Evolutionary conservation across 306 rosid genomes (phyloP), one percentile per base, ranked within the genome.

Genomic region (Lagenaria siceraria): DNA sequence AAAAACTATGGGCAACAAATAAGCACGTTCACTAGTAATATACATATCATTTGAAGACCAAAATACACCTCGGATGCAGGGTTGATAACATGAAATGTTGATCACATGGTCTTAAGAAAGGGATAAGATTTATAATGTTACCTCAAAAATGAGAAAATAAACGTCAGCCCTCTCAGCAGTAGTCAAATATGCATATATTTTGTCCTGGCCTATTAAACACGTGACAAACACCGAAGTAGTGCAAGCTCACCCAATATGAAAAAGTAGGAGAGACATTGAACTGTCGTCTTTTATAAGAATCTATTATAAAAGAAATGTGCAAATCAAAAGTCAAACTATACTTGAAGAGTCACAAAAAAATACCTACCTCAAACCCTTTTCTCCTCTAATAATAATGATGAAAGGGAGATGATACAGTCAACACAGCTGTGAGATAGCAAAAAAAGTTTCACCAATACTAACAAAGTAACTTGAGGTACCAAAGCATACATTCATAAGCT

Each of bases 281-380:
- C 81, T 78, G 81, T 79, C 78, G 81, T 79, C 78, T 72, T 75
- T 85, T 82, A 85, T 83, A 87, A 79, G 81, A 81, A 86, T 76
- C 61, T 56, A 82, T 80, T 77, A 80, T 86, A 69, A 82, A 74
- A 75, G 75, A 83, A 74, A 71, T 73, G 64, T 73, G 81, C 77
- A 78, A 80, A 83, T 65, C 86, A 85, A 80, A 75, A 79, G 63
- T 79, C 83, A 55, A 81, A 82, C 82, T 61, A 63, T 69, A 62
- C 81, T 82, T 78, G 75, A 80, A 78, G 79, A 86, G 86, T 87
- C 80, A 78, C 90, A 85, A 60, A 81, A 87, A 68, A 42, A 46
- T 90, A 85, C 99, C 99, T 96, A 89, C 99, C 99, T 96, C 97
- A 82, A n/a, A 86, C 90, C 87, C 82, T 89, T 86, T 90, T 89